phyloP scores from a whole-genome alignment of 306 rosid genomes.

The Glycine tomentella region DNA sequence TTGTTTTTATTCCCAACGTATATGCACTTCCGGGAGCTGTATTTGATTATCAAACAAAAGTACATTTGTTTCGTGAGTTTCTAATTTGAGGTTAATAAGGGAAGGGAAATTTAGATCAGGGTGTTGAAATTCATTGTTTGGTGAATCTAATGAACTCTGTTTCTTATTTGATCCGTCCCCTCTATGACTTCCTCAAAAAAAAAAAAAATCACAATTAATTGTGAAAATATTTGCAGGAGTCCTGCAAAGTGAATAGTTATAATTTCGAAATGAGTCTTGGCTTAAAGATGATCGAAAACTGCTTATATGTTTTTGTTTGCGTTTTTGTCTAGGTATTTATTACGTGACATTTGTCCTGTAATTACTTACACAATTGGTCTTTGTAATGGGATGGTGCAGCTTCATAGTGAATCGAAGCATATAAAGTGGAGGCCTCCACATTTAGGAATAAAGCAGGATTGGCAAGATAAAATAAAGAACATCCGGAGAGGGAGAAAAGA shows the following conservation, averaged over 20 bases:
- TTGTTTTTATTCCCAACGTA: background rate
- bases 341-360: constrained; percentile 8
- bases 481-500: constrained; percentile 79
- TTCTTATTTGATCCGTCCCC: background rate
- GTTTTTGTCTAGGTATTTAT: constrained; percentile 7
- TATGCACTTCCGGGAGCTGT: background rate
- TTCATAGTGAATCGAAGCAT: constrained; percentile 57
- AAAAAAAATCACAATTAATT: background rate
- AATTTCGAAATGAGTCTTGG: constrained; percentile 3
- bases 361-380: background rate
- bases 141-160: background rate
- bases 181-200: background rate
- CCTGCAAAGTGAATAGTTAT: background rate
- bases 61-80: constrained; percentile 5
- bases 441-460: constrained; percentile 81
- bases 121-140: background rate
- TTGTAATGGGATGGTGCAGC: constrained; percentile 58
- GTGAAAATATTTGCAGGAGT: background rate
- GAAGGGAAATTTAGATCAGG: constrained; percentile 20
- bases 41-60: constrained; percentile 10
- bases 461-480: constrained; percentile 85
- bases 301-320: background rate
- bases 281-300: constrained; percentile 11
- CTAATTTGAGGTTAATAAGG: constrained; percentile 5
- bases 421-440: constrained; percentile 77